Evolutionary conservation across 2,329 filamentous ascomycete species (phyloP).

Genomic region (Penicillium sp.): DNA sequence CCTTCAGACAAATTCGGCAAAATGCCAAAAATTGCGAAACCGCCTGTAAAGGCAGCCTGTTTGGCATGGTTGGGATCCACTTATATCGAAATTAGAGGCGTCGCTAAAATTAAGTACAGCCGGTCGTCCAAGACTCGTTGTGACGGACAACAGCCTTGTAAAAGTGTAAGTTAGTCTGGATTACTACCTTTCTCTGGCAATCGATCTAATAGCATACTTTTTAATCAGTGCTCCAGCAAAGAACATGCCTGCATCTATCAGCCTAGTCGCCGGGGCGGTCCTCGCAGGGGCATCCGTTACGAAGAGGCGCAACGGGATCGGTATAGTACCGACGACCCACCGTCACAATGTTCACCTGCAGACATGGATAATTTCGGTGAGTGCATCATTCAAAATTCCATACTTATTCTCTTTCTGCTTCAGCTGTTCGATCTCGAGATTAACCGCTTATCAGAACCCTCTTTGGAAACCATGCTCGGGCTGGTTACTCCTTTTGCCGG

Average conservation of each 20-base stretch:
- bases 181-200: neutral
- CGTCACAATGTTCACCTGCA: constrained; percentile 2
- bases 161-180: constrained; percentile 16
- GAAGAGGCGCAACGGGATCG: constrained; percentile 13
- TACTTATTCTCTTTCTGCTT: neutral
- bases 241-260: constrained; percentile 22
- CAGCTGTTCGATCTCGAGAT: neutral
- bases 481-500: constrained; percentile 22
- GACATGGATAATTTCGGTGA: constrained; percentile 14
- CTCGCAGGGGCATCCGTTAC: constrained; percentile 23
- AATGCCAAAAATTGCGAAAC: constrained; percentile 14
- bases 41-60: constrained; percentile 23
- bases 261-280: constrained; percentile 30
- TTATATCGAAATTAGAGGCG: neutral
- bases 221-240: constrained; percentile 19
- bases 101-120: constrained; percentile 9
- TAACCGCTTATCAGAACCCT: constrained; percentile 13
- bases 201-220: neutral
- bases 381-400: neutral
- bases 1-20: neutral
- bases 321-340: constrained; percentile 1
- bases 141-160: constrained; percentile 27
- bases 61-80: constrained; percentile 18
- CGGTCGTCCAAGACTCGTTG: constrained; percentile 31
- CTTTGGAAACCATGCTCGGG: constrained; percentile 20